Evolutionary conservation across 805 yeast genomes (phyloP).

Genomic region (Nematodospora valgi): DNA sequence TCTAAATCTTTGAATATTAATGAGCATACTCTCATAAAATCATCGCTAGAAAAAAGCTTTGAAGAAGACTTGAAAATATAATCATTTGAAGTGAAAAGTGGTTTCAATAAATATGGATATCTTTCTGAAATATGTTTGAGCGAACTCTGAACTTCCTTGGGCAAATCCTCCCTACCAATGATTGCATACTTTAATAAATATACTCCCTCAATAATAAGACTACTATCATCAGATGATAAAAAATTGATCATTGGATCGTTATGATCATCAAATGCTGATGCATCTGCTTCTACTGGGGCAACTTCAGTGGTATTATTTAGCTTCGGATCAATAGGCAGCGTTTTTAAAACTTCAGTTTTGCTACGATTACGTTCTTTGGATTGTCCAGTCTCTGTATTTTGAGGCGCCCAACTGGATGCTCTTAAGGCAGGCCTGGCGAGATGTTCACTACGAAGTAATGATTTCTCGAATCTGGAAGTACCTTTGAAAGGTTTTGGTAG

Average conservation of each 20-base stretch:
- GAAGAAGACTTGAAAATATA: conserved; percentile 20
- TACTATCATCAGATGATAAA: conserved; percentile 28
- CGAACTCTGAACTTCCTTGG: conserved; percentile 19
- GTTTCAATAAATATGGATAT: conserved; percentile 28
- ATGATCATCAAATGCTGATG: conserved; percentile 15
- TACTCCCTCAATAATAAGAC: conserved; percentile 33
- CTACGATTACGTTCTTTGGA: conserved; percentile 2
- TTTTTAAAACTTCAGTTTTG: background rate
- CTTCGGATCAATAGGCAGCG: background rate
- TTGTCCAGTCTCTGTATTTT: background rate
- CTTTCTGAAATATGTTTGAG: conserved; percentile 25
- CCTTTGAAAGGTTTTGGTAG: conserved; percentile 3
- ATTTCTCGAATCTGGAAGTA: background rate
- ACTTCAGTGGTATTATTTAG: background rate
- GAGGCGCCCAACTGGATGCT: conserved; percentile 7
- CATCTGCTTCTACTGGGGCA: background rate
- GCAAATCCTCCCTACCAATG: conserved; percentile 31
- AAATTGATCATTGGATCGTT: conserved; percentile 36
- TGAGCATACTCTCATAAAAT: conserved; percentile 31
- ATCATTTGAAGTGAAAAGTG: conserved; percentile 27
- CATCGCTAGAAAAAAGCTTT: conserved; percentile 28
- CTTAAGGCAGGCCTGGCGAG: background rate
- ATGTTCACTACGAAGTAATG: background rate
- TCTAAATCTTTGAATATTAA: conserved; percentile 21
- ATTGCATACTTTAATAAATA: conserved; percentile 36